Base-by-base conservation (phyloP, 2,329 filamentous ascomycete species). In the Pyrenophora tritici-repentis region DNA sequence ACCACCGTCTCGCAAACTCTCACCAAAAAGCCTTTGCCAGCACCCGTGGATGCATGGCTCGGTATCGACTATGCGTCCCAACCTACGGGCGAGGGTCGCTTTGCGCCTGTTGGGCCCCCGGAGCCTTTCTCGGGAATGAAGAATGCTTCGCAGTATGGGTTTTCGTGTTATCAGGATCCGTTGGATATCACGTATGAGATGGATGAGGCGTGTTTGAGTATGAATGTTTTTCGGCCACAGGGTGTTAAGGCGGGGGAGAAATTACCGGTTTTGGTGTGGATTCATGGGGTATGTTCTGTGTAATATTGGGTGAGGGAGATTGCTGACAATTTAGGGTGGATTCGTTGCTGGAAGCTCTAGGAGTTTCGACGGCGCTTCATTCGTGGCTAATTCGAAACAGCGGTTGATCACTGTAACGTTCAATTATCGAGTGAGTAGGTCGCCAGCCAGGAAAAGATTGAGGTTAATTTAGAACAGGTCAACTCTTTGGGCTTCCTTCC, bases 51-150 rank as follows among this genome's bases (percentile, higher is more conserved):
- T 36, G 76, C 78, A 3, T 79, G 77, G 78, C 67, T 79, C 2
- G 77, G 77, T 1, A 76, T 79, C 22, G 76, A 78, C 58, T 79
- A 78, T 36, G 70, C 77, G 0, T 73, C 75, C 0, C 68, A 67
- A 37, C 65, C 65, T 8, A 38, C 71, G 0, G 76, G 75, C 2
- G 67, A 73, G 0, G 47, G 62, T 4, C 74, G 77, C 0, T 79
- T 79, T 35, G 60, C 62, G 2, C 66, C 71, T 1, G 65, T 76
- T 16, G 60, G 69, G 3, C 72, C 66, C 56, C 75, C 77, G 0
- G 47, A 56, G 3, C 50, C 68, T 1, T 78, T 79, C 33, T 60
- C 66, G 1, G 77, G 75, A 0, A 55, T 72, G 2, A 75, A 68
- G 47, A 57, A 61, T 0, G 76, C 77, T 3, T 62, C 65, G 0